Base-by-base conservation (phyloP, 2,329 filamentous ascomycete species). In the Coleophoma crateriformis region DNA sequence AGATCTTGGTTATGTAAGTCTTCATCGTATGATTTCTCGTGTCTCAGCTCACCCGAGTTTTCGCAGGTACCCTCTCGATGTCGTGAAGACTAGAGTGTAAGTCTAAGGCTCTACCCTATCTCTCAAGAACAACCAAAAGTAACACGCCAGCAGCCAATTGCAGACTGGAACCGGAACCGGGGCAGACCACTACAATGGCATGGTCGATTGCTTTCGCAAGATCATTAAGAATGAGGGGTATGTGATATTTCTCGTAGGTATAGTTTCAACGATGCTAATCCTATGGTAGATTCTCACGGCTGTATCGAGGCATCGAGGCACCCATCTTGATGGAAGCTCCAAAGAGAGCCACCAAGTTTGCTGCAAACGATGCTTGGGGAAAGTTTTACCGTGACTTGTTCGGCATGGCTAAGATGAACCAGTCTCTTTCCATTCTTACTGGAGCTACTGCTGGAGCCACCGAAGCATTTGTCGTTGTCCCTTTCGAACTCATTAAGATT, bases 401-500 rank as follows among this genome's bases (percentile, higher is more conserved):
- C 67, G 90, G 88, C 58, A 78, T 87, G 49, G 71, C 82, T 50
- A 88, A 96, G 75, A 94, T 95, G 85, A 97, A 81, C 65, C 94
- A 99, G 73, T 81, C 83, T 2, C 82, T 99, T 51, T 95, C 94
- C 20, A 82, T 96, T 58, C 81, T 99, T 46, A 99, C 94, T 4
- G 94, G 94, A 61, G 94, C 94, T 33, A 89, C 90, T 20, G 94
- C 94, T 52, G 94, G 94, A 68, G 94, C 92, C 34, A 97, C 92
- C 51, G 94, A 99, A 73, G 79, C 92, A 47, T 94, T 99, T 67
- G 91, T 97, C 58, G 94, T 99, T 53, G 94, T 99, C 33, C 94
- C 94, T 46, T 99, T 99, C 69, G 94, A 96, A 77, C 82, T 96
- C 51, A 87, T 99, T 78, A 99, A 99, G 82, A 99, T 99, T 67